Evolutionary conservation across 805 yeast species (phyloP), one percentile per base, ranked within the genome.

Genomic region (Sugiyamaella marilandica): DNA sequence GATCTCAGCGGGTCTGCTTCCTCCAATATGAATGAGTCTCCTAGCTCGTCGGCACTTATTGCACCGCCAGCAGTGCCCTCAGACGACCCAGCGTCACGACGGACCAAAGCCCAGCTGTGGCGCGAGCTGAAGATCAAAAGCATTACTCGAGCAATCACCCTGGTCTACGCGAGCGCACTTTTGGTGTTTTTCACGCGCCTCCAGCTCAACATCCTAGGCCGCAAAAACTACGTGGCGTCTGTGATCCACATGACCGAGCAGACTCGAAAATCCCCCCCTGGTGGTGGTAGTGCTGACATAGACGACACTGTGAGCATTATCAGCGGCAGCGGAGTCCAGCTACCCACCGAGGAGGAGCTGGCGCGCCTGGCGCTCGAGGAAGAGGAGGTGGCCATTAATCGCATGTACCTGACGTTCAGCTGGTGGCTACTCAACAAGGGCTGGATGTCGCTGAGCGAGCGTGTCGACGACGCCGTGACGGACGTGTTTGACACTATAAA

Each of bases 381-480:
- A 29, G 60, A 62, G 49, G 64, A 61, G 34, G 41, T 57, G 35
- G 73, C 70, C 35, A 78, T 79, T 59, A 81, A 84, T 63, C 92
- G 94, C 62, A 85, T 89, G 48, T 92, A 86, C 65, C 74, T 92
- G 45, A 85, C 95, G 0, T 78, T 89, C 56, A 84, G 91, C 55
- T 92, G 97, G 97, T 92, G 97, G 97, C 68, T 92, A 45, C 73
- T 92, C 48, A 90, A 92, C 67, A 80, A 83, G 58, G 98, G 98
- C 0, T 89, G 94, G 90, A 61, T 75, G 19, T 71, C 74, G 33
- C 70, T 87, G 34, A 74, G 80, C 19, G 70, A 74, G 29, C 68
- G 75, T 18, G 79, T 88, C 29, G 80, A 81, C 61, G 64, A 67
- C 1, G 71, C 79, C 2, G 91, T 92, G 2, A 74, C 72, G 31